Evolutionary conservation across 192 early-diverging fungal species (phyloP).

Genomic region (Backusella australiensis): DNA sequence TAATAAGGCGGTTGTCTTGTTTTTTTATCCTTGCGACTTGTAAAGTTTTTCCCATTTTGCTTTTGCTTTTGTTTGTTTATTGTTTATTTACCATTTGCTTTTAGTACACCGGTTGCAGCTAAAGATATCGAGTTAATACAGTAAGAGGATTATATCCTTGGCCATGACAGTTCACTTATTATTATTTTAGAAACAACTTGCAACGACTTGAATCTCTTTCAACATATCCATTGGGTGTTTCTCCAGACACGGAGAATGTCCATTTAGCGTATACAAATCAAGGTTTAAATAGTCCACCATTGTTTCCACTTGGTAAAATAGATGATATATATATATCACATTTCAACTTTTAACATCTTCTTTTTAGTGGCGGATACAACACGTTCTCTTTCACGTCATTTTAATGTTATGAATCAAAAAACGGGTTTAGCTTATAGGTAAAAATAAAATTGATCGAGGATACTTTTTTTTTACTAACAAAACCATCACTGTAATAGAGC

Average conservation of each 20-base stretch:
- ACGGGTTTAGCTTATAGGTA: conserved; percentile 16
- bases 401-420: conserved; percentile 12
- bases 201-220: not conserved
- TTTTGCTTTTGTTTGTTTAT: not conserved
- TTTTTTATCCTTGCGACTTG: conserved; percentile 26
- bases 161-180: too few relatives aligned
- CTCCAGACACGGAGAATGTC: conserved; percentile 16
- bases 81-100: not conserved
- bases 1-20: conserved; percentile 15
- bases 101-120: conserved; percentile 14
- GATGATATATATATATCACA: not conserved
- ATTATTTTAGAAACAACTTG: not conserved
- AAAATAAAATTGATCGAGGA: not conserved
- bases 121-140: conserved; percentile 14
- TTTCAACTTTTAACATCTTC: not conserved
- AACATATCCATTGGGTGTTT: conserved; percentile 14
- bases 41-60: not conserved
- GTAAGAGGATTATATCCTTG: not conserved
- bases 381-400: conserved; percentile 12
- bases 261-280: conserved; percentile 20
- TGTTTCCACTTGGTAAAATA: conserved; percentile 21
- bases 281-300: not conserved
- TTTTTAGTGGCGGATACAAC: conserved; percentile 26
- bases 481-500: not conserved
- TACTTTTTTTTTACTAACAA: not conserved